These are phyloP conservation scores for Plasmodium berghei DNA, from an alignment of 169 alveolate species.

Conservation along the genomic window DNA sequence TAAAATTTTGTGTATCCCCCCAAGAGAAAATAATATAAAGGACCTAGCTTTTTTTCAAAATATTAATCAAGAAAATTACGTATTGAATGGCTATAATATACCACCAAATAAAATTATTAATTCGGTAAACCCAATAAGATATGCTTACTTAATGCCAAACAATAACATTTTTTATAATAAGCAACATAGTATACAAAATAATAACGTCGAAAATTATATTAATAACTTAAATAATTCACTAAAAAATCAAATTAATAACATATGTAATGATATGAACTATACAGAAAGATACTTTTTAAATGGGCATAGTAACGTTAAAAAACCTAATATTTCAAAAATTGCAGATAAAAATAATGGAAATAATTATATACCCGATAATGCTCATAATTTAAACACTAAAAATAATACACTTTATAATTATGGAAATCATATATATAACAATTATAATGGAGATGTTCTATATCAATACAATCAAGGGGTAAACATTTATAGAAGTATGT, in stretches of 20 bases:
- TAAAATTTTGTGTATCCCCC: background rate
- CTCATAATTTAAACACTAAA: slow-evolving; percentile 1
- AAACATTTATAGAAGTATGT: slow-evolving; percentile 17
- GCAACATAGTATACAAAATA: background rate
- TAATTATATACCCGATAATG: slow-evolving; percentile 10
- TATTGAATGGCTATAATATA: slow-evolving; percentile 13
- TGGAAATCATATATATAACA: slow-evolving; percentile 4
- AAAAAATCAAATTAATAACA: background rate
- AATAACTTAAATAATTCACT: background rate
- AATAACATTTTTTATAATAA: background rate
- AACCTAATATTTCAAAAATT: background rate
- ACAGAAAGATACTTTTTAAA: background rate
- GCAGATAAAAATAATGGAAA: background rate
- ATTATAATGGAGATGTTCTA: slow-evolving; percentile 4
- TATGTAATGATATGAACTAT: background rate
- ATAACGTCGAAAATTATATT: slow-evolving; percentile 8
- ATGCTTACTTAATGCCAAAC: background rate
- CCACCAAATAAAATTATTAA: slow-evolving; percentile 34
- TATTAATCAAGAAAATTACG: slow-evolving; percentile 4
- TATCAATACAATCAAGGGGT: background rate
- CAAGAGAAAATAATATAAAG: background rate
- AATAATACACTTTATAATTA: slow-evolving; percentile 11
- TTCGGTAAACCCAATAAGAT: slow-evolving; percentile 5
- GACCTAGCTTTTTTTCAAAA: slow-evolving; percentile 3
- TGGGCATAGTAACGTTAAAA: background rate